These are phyloP conservation scores for Suhomyces bribrorum DNA, from an alignment of 1,139 yeast species.

Conservation along the genomic window DNA sequence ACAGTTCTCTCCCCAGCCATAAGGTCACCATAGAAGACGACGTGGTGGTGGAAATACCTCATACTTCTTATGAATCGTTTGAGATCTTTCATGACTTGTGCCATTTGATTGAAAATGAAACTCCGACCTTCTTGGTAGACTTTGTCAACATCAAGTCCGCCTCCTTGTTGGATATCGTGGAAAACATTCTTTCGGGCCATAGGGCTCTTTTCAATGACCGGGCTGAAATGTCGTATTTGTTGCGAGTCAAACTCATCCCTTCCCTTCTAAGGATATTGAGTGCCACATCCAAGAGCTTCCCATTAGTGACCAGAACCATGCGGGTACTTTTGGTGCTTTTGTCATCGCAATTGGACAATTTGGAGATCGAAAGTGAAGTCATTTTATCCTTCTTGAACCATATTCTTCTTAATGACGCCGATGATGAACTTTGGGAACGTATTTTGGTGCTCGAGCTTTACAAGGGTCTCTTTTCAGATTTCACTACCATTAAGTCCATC, in stretches of 20 bases:
- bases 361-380: slow-evolving; percentile 79
- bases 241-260: slow-evolving; percentile 73
- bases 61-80: slow-evolving; percentile 67
- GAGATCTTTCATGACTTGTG: slow-evolving; percentile 73
- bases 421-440: slow-evolving; percentile 59
- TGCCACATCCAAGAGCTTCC: slow-evolving; percentile 61
- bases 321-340: slow-evolving; percentile 66
- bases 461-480: slow-evolving; percentile 59
- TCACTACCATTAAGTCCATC: slow-evolving; percentile 50
- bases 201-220: slow-evolving; percentile 55
- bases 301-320: slow-evolving; percentile 70
- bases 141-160: slow-evolving; percentile 57
- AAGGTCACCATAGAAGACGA: slow-evolving; percentile 48
- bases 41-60: slow-evolving; percentile 43
- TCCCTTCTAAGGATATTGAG: slow-evolving; percentile 64
- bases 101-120: slow-evolving; percentile 59
- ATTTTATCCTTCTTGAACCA: slow-evolving; percentile 74
- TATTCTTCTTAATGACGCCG: slow-evolving; percentile 41
- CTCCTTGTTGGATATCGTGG: slow-evolving; percentile 79
- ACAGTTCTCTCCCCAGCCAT: slow-evolving; percentile 18
- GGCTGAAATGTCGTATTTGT: slow-evolving; percentile 61
- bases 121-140: slow-evolving; percentile 49
- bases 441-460: slow-evolving; percentile 72
- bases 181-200: slow-evolving; percentile 63
- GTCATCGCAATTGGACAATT: slow-evolving; percentile 56